Base-by-base conservation (phyloP, 305 asterid species). In the Fraxinus paxiana region DNA sequence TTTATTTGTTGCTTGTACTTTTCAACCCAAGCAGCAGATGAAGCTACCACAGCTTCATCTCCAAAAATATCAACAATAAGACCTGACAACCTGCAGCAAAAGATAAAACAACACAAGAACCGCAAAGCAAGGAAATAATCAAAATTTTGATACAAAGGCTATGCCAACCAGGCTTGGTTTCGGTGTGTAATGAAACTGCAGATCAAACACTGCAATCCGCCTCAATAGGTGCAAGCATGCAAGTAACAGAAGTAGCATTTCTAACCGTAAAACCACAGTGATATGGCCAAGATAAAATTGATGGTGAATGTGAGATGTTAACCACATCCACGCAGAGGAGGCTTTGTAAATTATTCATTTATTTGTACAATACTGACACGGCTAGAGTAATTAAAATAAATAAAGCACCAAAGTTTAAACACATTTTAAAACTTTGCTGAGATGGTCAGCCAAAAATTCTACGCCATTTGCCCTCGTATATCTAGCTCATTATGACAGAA, bases 11-110 rank as follows among this genome's bases (percentile, higher is more conserved):
- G 86, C 88, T 90, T 91, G 92, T 94, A 93, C 89, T 88, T 96
- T 88, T 96, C 98, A 82, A 94, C 97, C 98, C 98, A 96, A 77
- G 98, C 99, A 61, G 99, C 98, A 12, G 98, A 94, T 77, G 99
- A 96, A 75, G 98, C 99, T 79, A 96, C 82, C 79, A 96, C 99
- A 41, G 99, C 98, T 86, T 91, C 88, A 81, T 93, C 94, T 86
- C 98, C 97, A 81, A 94, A 94, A 63, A 96, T 73, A 84, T 95
- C 99, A 80, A 95, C 88, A 77, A 95, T 91, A 77, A 96, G 97
- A 71, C 99, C 98, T 33, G 99, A 96, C 84, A 96, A 90, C 90
- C 98, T 96, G 92, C 84, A 89, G 41, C 74, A 73, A 18, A 56
- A 65, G 22, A 78, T 48, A 18, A 82, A 81, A 69, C 22, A 30